Conservation (phyloP, 805 yeast genomes). For the Nakazawaea ishiwadae region DNA sequence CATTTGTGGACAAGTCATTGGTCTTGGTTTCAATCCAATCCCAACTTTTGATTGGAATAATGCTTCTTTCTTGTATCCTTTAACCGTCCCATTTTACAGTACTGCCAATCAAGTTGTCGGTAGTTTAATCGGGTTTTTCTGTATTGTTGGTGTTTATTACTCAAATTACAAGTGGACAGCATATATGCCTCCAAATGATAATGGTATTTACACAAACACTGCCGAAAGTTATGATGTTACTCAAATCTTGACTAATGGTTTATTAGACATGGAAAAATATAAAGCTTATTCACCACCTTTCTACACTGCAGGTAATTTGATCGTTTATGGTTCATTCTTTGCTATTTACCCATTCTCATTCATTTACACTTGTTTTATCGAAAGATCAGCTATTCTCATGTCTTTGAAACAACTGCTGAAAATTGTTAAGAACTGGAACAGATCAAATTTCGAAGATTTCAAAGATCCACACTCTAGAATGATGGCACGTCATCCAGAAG, state of each 20-base stretch:
- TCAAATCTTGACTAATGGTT: slow-evolving; percentile 37
- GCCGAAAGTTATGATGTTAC: slow-evolving; percentile 45
- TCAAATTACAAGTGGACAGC: slow-evolving; percentile 34
- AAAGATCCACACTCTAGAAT: slow-evolving; percentile 54
- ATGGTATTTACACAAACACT: slow-evolving; percentile 44
- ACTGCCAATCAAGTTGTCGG: slow-evolving; percentile 28
- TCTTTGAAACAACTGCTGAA: slow-evolving; percentile 32
- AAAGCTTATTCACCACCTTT: slow-evolving; percentile 58
- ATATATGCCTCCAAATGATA: slow-evolving; percentile 40
- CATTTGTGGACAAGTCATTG: slow-evolving; percentile 40
- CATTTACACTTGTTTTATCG: slow-evolving; percentile 40
- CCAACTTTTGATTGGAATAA: slow-evolving; percentile 51
- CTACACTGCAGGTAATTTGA: slow-evolving; percentile 57
- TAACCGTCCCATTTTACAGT: slow-evolving; percentile 41
- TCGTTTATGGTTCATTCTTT: slow-evolving; percentile 53
- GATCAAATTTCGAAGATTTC: slow-evolving; percentile 20
- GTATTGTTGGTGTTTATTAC: slow-evolving; percentile 33
- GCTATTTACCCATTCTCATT: slow-evolving; percentile 54
- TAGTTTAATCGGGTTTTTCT: slow-evolving; percentile 24
- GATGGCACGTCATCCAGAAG: slow-evolving; percentile 55
- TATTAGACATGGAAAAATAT: slow-evolving; percentile 43
- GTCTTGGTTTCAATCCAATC: slow-evolving; percentile 51
- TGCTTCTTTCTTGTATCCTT: slow-evolving; percentile 20
- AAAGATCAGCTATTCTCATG: slow-evolving; percentile 36
- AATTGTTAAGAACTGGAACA: slow-evolving; percentile 19